These are phyloP conservation scores for Hyphopichia pseudoburtonii DNA, from an alignment of 1,139 yeast species.

Conservation along the genomic window DNA sequence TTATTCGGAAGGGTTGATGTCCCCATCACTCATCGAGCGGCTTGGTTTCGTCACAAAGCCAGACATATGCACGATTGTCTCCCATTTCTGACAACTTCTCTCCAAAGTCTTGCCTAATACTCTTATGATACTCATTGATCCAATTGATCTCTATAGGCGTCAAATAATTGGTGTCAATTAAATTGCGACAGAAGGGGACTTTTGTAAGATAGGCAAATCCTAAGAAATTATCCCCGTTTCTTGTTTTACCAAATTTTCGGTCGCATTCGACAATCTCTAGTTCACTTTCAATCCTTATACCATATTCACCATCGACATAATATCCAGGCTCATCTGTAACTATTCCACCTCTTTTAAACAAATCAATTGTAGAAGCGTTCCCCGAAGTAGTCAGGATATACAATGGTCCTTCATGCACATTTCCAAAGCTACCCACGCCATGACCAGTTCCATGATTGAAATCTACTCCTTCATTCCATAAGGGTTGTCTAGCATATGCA, in stretches of 20 bases:
- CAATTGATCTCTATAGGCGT: conserved; percentile 45
- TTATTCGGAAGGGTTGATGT: no score
- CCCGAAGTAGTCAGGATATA: conserved; percentile 41
- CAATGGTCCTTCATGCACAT: conserved; percentile 58
- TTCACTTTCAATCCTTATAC: conserved; percentile 56
- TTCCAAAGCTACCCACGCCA: conserved; percentile 57
- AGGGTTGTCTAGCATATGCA: conserved; percentile 49
- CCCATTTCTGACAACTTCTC: conserved; percentile 37
- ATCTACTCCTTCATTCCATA: conserved; percentile 54
- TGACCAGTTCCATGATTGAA: conserved; percentile 63
- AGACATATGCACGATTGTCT: conserved; percentile 35
- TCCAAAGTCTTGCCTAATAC: conserved; percentile 37
- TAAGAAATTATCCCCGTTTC: conserved; percentile 34
- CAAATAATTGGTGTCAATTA: conserved; percentile 42
- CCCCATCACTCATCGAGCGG: no score
- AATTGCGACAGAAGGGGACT: conserved; percentile 52
- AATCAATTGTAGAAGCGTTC: conserved; percentile 32
- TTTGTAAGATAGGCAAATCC: conserved; percentile 52
- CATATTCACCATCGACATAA: conserved; percentile 51
- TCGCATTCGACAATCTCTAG: conserved; percentile 41
- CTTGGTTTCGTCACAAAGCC: conserved; percentile 40
- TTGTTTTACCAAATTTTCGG: conserved; percentile 32
- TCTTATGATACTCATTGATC: conserved; percentile 49
- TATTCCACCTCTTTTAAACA: conserved; percentile 48
- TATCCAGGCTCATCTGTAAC: conserved; percentile 60